Conservation (phyloP, 2,329 filamentous ascomycete species). For the Trichothecium roseum region DNA sequence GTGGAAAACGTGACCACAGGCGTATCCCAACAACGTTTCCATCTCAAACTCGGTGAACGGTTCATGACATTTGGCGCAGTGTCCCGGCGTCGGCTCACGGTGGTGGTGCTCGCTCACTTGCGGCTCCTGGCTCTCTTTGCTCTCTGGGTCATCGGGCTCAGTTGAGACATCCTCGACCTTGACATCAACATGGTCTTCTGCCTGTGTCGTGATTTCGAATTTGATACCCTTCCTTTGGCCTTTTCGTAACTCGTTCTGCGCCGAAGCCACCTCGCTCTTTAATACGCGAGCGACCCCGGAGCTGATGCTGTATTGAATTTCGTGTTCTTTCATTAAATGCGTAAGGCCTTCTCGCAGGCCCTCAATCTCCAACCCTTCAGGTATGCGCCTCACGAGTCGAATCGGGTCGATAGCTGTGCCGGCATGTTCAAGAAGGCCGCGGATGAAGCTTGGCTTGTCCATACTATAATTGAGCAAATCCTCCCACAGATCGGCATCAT, state of each 20-base stretch:
- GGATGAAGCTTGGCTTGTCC: slow-evolving; percentile 94
- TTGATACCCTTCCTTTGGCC: slow-evolving; percentile 81
- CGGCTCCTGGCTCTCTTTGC: slow-evolving; percentile 5
- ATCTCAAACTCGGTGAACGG: slow-evolving; percentile 50
- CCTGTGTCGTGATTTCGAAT: slow-evolving; percentile 59
- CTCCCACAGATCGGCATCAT: slow-evolving; percentile 88
- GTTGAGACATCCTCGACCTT: slow-evolving; percentile 27
- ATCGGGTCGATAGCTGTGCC: slow-evolving; percentile 92
- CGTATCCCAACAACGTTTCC: slow-evolving; percentile 69
- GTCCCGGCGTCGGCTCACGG: slow-evolving; percentile 33
- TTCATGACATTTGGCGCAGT: slow-evolving; percentile 48
- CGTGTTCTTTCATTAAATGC: slow-evolving; percentile 89
- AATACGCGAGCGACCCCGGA: slow-evolving; percentile 81
- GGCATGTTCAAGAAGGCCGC: slow-evolving; percentile 82
- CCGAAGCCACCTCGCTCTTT: slow-evolving; percentile 73
- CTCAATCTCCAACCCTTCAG: slow-evolving; percentile 85
- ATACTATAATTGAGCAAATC: slow-evolving; percentile 92
- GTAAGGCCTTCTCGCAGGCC: slow-evolving; percentile 80
- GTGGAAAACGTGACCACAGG: slow-evolving; percentile 76
- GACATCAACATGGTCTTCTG: slow-evolving; percentile 30
- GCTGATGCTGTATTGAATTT: slow-evolving; percentile 88
- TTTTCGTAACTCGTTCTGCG: slow-evolving; percentile 68
- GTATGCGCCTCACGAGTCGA: slow-evolving; percentile 78
- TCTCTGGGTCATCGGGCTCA: slow-evolving; percentile 9
- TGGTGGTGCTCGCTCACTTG: slow-evolving; percentile 17